A percentile compares a stretch with the other conserved stretches of the same genome.
Evolutionary conservation across 768 basidiomycete species (phyloP).

Genomic region (Boletus eberwhitei): DNA sequence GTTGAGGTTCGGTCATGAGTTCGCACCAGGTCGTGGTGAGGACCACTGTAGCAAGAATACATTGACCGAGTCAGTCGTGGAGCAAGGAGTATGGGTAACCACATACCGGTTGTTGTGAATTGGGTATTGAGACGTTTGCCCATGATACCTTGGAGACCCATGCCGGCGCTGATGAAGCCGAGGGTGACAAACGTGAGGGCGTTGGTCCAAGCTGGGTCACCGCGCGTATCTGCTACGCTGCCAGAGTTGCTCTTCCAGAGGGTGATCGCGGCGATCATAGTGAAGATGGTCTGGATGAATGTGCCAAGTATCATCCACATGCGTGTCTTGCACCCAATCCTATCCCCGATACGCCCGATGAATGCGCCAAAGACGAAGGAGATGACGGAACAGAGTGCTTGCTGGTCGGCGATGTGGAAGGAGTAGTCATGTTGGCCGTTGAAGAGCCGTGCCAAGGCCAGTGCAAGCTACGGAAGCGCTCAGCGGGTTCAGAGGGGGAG

Average conservation of each 20-base stretch:
- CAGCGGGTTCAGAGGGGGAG: neutral
- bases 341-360: conserved; percentile 81
- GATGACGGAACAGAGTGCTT: conserved; percentile 76
- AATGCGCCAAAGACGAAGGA: conserved; percentile 77
- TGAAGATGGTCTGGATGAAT: conserved; percentile 70
- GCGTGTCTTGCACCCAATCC: conserved; percentile 68
- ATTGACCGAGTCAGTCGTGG: neutral
- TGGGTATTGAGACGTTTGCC: conserved; percentile 79
- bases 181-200: conserved; percentile 64
- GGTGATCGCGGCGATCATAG: conserved; percentile 66
- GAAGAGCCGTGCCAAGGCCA: conserved; percentile 83
- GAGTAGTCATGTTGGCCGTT: conserved; percentile 45
- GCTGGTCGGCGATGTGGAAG: conserved; percentile 81
- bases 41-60: conserved; percentile 48
- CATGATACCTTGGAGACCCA: conserved; percentile 86
- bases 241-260: conserved; percentile 67
- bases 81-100: too few species aligned
- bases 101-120: conserved; percentile 72
- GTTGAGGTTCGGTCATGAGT: conserved; percentile 73
- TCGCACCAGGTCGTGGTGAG: conserved; percentile 90
- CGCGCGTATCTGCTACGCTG: conserved; percentile 52
- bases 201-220: conserved; percentile 68
- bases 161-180: conserved; percentile 69
- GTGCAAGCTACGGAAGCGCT: conserved; percentile 49
- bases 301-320: conserved; percentile 73